Percentiles rank a stretch among this genome's conserved stretches.
These are phyloP conservation scores for Hypoxylon sp. DNA, from an alignment of 2,329 filamentous ascomycete genomes.

Conservation along the genomic window DNA sequence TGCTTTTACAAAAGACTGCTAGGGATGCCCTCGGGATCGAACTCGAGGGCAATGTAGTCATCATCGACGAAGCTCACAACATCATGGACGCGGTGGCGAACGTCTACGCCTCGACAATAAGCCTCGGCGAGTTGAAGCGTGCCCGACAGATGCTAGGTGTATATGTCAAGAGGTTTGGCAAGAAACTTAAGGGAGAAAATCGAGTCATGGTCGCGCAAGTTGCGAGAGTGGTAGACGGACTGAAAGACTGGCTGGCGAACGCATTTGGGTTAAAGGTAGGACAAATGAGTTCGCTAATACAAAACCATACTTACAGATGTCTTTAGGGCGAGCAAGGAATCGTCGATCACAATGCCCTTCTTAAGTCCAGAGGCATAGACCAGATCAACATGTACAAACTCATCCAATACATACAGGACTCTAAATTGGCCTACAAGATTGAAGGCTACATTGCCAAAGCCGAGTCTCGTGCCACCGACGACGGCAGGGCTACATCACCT, in stretches of 20 bases:
- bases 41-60: constrained; percentile 87
- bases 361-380: constrained; percentile 87
- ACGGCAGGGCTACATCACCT: constrained; percentile 51
- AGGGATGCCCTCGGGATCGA: constrained; percentile 89
- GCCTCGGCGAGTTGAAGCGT: constrained; percentile 76
- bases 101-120: constrained; percentile 84
- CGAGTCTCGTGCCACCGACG: constrained; percentile 55
- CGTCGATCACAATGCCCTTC: constrained; percentile 76
- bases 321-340: constrained; percentile 69
- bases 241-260: constrained; percentile 74
- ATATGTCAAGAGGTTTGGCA: constrained; percentile 90
- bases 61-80: constrained; percentile 98
- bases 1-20: constrained; percentile 87
- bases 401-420: constrained; percentile 87
- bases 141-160: constrained; percentile 80
- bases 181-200: constrained; percentile 89
- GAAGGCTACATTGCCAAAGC: constrained; percentile 84
- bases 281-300: background rate
- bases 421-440: constrained; percentile 92
- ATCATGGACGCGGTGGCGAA: constrained; percentile 93
- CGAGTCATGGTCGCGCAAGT: constrained; percentile 91
- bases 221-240: constrained; percentile 82
- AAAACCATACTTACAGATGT: constrained; percentile 35
- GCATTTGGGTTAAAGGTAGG: constrained; percentile 63
- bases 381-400: constrained; percentile 95